Evolutionary conservation across 2,329 filamentous ascomycete species (phyloP).

Genomic region (Chrysosporium keratinophilum): DNA sequence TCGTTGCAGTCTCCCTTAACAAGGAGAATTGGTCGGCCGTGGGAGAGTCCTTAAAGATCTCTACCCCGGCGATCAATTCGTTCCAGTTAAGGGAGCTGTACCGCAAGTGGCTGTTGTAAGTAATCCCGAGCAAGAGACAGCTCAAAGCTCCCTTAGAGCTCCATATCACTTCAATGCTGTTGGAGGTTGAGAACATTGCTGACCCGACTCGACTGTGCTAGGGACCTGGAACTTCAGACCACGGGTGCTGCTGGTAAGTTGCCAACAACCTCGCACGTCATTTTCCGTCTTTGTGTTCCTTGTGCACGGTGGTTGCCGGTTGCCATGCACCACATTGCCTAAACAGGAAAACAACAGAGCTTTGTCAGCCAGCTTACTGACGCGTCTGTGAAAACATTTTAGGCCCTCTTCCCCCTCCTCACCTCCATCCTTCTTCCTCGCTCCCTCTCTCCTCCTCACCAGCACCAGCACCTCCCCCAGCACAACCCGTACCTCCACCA

Average conservation of each 20-base stretch:
- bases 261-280: neutral
- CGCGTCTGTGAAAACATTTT: neutral
- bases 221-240: neutral
- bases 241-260: neutral
- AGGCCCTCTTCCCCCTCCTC: neutral
- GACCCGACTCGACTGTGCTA: neutral
- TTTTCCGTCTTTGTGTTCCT: neutral
- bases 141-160: neutral
- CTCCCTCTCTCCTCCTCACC: neutral
- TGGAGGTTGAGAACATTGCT: neutral
- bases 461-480: too few species aligned
- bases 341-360: constrained; percentile 2
- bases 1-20: constrained; percentile 9
- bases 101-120: constrained; percentile 15
- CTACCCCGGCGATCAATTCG: constrained; percentile 10
- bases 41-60: constrained; percentile 1
- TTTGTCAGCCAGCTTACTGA: constrained; percentile 3
- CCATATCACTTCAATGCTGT: neutral
- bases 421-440: neutral
- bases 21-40: constrained; percentile 15
- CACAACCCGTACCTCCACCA: too few species aligned
- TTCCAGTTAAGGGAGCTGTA: constrained; percentile 13
- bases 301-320: neutral
- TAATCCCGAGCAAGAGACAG: neutral
- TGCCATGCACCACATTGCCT: neutral